A percentile compares a stretch with the other conserved stretches of the same genome.
Evolutionary conservation across 345 rosid genomes (phyloP).

Genomic region (Durio zibethinus): DNA sequence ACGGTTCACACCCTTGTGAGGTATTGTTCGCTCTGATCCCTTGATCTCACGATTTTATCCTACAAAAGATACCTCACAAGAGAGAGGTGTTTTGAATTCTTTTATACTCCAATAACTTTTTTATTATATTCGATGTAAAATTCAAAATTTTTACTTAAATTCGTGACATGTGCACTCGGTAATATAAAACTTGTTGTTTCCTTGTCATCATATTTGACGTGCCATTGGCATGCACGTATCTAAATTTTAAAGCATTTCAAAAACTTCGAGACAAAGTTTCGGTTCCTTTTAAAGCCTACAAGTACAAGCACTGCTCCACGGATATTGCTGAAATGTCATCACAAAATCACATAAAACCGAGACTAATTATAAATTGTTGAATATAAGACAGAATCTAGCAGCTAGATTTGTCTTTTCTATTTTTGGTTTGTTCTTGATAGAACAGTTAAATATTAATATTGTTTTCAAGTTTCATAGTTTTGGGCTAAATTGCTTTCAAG

Average conservation of each 20-base stretch:
- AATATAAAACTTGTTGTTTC: background rate
- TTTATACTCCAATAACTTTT: no score
- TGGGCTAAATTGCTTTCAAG: background rate
- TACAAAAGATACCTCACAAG: no score
- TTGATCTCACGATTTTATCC: no score
- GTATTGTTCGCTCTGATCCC: no score
- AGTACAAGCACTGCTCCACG: background rate
- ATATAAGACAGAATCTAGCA: constrained; percentile 18
- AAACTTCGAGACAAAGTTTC: no score
- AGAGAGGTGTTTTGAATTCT: no score
- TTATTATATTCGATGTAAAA: no score
- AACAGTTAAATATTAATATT: background rate
- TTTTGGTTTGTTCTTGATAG: constrained; percentile 27
- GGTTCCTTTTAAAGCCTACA: background rate
- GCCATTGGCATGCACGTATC: no score
- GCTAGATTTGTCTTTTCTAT: constrained; percentile 16
- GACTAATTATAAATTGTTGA: background rate
- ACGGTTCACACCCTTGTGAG: no score
- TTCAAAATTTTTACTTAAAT: no score
- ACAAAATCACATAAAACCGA: background rate
- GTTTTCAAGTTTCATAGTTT: background rate
- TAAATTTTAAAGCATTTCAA: no score
- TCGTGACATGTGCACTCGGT: no score
- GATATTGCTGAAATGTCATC: background rate
- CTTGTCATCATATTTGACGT: background rate